Percentiles rank a stretch among this genome's conserved stretches.
Evolutionary conservation across 805 yeast genomes (phyloP).

Genomic region (Ogataea populi-albae): DNA sequence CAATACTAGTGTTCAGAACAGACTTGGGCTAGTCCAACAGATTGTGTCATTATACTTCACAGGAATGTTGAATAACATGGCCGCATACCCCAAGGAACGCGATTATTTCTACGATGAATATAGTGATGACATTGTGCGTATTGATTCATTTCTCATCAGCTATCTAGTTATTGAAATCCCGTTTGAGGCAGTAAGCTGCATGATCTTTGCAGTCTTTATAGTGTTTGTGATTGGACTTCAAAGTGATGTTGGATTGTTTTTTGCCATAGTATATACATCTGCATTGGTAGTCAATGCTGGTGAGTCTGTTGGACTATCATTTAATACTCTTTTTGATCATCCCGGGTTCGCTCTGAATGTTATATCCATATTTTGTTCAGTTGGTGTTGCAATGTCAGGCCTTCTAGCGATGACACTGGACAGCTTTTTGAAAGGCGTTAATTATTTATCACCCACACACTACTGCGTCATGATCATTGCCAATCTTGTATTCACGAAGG

Average conservation of each 20-base stretch:
- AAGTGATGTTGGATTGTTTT: slow-evolving; percentile 61
- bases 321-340: slow-evolving; percentile 69
- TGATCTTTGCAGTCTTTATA: slow-evolving; percentile 57
- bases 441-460: slow-evolving; percentile 74
- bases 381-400: slow-evolving; percentile 84
- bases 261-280: slow-evolving; percentile 55
- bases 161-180: slow-evolving; percentile 67
- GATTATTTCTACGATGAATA: slow-evolving; percentile 76
- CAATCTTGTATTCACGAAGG: slow-evolving; percentile 54
- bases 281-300: slow-evolving; percentile 66
- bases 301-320: slow-evolving; percentile 79
- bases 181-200: slow-evolving; percentile 56
- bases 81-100: slow-evolving; percentile 72
- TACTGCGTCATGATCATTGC: slow-evolving; percentile 62
- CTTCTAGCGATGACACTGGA: slow-evolving; percentile 78
- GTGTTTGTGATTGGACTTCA: slow-evolving; percentile 76
- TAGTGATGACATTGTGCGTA: slow-evolving; percentile 67
- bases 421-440: slow-evolving; percentile 61
- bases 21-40: slow-evolving; percentile 77
- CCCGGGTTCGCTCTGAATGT: slow-evolving; percentile 79
- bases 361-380: slow-evolving; percentile 60
- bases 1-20: slow-evolving; percentile 53
- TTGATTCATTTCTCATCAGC: slow-evolving; percentile 56
- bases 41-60: slow-evolving; percentile 68
- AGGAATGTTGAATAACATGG: slow-evolving; percentile 76